Evolutionary conservation across 768 basidiomycete genomes (phyloP), one percentile per base, ranked within the genome.

Genomic region (Exsudoporus frostii): DNA sequence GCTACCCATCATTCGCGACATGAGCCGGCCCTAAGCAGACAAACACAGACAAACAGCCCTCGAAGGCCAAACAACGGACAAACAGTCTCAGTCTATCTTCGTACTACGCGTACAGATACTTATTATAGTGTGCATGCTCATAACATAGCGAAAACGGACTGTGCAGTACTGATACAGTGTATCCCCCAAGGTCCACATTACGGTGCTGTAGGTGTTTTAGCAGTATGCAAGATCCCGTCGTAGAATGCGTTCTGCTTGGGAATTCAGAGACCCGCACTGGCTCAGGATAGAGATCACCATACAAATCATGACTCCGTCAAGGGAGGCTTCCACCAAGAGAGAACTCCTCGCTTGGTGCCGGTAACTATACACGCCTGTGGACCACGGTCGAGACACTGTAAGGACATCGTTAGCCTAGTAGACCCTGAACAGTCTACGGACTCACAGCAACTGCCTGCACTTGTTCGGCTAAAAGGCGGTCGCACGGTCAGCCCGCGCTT

Each of bases 261-360:
- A 34, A n/a, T 27, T 56, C 55, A 70, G 62, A 65, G 58, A 51
- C 36, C 25, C 24, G 27, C n/a, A 19, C 14, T 25, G 48, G 51
- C 19, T 13, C 34, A 25, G 20, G 15, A 33, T 25, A 40, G 25
- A 55, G 49, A 53, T 50, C 44, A 58, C 51, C 57, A 14, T 56
- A 65, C 62, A 68, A 45, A 70, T 69, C 54, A 63, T 60, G 65
- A 65, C 20, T 64, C 63, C 48, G 25, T 54, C 14, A 61, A 32
- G 32, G 72, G 67, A 10, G 67, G 68, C 48, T 57, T 73, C 83
- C 83, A 86, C 84, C 84, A 85, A 22, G 73, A 74, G 38, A 86
- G 63, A 32, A 73, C 68, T 1, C 84, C 84, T 17, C 73, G 62
- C 59, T 74, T 78, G 25, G 84, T 84, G 10, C 82, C 83, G 14